Base-by-base conservation (phyloP, 2,329 filamentous ascomycete species). In the Aureobasidium pullulans region DNA sequence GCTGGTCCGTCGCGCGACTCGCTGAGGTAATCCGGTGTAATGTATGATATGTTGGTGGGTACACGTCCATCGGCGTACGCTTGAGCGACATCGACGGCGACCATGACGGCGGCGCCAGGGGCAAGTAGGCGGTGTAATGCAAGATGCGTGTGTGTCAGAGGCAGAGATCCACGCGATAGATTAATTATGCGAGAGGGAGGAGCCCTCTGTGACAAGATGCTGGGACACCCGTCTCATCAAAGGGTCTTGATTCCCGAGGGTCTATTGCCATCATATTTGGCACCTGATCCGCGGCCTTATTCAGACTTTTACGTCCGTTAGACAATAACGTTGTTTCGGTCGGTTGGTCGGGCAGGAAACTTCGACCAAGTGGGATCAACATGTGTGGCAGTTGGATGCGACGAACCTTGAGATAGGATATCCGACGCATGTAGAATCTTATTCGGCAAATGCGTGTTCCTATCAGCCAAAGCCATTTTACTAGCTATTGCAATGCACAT, bases 1-100 rank as follows among this genome's bases (percentile, higher is more conserved):
- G 76, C 70, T 0, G 72, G 63, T 7, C 63, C 61, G 53, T 77
- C 75, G 32, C 67, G 71, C 53, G 66, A 70, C 63, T 77, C 65
- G 58, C 70, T 68, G 43, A 77, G 68, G 52, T 71, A 73, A 1
- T 62, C 69, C 13, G 67, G 66, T 1, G 71, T 71, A 52, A 76
- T 65, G 16, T 58, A 67, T 0, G 69, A 61, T 52, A 76, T 65
- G 13, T 59, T 67, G 1, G 69, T 61, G 1, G 74, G 74, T 15
- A 77, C 69, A 8, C 66, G 66, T 34, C 73, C 74, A 19, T 59
- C 36, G 29, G 57, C 46, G 29, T 49, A 50, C 9, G 57, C 57
- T 13, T 49, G 34, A 3, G 57, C 57, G 34, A 59, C 47, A 34
- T 59, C 57, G 31, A 31, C 19, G 39, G 44, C 57, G 11, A 59